These are phyloP conservation scores for Jasminum sambac DNA, from an alignment of 257 asterid genomes.

Conservation along the genomic window DNA sequence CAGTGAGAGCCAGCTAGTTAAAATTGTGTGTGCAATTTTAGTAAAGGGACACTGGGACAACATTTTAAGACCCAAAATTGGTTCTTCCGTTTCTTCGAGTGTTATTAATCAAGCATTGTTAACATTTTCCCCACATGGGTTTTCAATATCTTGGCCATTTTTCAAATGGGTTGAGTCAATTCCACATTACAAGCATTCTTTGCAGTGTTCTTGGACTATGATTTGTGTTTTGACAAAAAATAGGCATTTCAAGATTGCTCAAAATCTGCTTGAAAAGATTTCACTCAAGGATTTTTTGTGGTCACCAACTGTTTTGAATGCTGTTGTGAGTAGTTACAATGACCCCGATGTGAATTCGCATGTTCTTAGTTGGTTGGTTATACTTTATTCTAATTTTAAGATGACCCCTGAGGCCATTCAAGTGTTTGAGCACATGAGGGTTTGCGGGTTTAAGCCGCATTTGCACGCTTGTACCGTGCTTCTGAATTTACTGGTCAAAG, in stretches of 20 bases:
- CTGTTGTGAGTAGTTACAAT: conserved; percentile 41
- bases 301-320: conserved; percentile 78
- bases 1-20: conserved; percentile 46
- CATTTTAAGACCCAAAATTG: conserved; percentile 65
- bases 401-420: conserved; percentile 69
- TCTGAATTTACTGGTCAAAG: conserved; percentile 75
- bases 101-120: conserved; percentile 50
- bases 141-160: conserved; percentile 61
- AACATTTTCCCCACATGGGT: conserved; percentile 44
- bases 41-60: conserved; percentile 70
- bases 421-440: conserved; percentile 86
- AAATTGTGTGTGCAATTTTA: conserved; percentile 51
- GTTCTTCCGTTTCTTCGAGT: conserved; percentile 60
- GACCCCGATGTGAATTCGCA: conserved; percentile 69
- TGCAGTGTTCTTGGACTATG: conserved; percentile 82
- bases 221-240: conserved; percentile 65
- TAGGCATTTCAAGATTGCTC: conserved; percentile 70
- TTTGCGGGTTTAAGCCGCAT: conserved; percentile 63
- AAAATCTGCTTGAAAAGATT: conserved; percentile 56
- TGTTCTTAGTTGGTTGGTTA: conserved; percentile 91
- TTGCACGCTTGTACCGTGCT: conserved; percentile 83
- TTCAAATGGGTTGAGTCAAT: conserved; percentile 80
- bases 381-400: conserved; percentile 69
- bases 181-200: conserved; percentile 67
- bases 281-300: conserved; percentile 74